Percentiles rank a stretch among this genome's conserved stretches.
These are phyloP conservation scores for Taiozyma sp. DNA, from an alignment of 1,139 yeast genomes.

Conservation along the genomic window DNA sequence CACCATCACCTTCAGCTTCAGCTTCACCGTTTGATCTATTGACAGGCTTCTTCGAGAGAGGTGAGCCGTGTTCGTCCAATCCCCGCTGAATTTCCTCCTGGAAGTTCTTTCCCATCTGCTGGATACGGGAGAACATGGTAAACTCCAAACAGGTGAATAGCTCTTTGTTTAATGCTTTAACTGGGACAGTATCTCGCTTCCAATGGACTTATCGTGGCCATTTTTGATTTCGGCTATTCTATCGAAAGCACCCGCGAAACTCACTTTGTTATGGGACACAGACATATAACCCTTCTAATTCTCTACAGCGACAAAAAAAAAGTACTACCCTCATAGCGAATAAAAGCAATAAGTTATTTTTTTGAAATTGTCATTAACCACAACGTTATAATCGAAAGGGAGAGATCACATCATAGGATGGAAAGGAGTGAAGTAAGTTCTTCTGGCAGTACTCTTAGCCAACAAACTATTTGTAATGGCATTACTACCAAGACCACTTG, in stretches of 20 bases:
- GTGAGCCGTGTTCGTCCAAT: not conserved
- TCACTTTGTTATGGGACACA: not conserved
- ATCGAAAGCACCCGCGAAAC: not conserved
- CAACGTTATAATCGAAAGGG: not conserved
- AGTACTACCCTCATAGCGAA: too few relatives aligned
- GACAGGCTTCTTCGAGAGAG: conserved; percentile 26
- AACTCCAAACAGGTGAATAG: not conserved
- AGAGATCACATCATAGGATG: not conserved
- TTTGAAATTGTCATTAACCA: too few relatives aligned
- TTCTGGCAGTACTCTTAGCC: not conserved
- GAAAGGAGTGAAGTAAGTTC: not conserved
- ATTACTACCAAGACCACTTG: not conserved
- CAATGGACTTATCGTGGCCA: not conserved
- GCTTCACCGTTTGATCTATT: conserved; percentile 7
- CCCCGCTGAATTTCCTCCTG: conserved; percentile 47
- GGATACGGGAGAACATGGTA: conserved; percentile 54
- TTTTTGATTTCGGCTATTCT: not conserved
- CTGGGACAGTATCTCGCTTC: not conserved
- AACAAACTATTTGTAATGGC: not conserved
- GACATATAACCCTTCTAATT: not conserved
- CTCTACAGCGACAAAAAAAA: too few relatives aligned
- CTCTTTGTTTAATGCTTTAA: not conserved
- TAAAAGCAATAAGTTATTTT: too few relatives aligned
- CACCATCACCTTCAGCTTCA: conserved; percentile 5
- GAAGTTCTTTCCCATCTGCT: conserved; percentile 62